Evolutionary conservation across 352 stramenopile species (phyloP), one percentile per base, ranked within the genome.

Genomic region (Phytophthora sansomeana): DNA sequence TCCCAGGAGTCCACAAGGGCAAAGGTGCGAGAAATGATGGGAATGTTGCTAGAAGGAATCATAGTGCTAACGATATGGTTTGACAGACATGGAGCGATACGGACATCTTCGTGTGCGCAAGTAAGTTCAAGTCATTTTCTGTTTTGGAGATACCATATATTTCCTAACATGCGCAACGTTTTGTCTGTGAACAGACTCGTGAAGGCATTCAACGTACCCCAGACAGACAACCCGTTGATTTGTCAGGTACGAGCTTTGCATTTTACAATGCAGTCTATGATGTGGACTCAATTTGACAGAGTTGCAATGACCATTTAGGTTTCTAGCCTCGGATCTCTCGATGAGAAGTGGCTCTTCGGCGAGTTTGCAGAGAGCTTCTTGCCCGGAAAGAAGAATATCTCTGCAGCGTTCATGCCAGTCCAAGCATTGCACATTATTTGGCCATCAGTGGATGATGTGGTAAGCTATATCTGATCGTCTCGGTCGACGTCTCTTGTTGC

Each of bases 321-420:
- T 63, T 95, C 87, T 1, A 95, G 87, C 54, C 58, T 93, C 26
- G 87, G 87, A 0, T 95, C 87, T 10, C 68, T 95, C 16, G 83
- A 92, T 24, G 85, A 93, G 33, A 91, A 91, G 58, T 95, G 87
- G 87, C 67, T 95, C 10, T 93, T 90, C 46, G 78, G 80, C 0
- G 87, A 95, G 62, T 93, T 95, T 62, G 56, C 72, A 5, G 44
- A 64, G 36, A 93, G 85, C 42, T 74, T 93, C 29, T 78, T 91
- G 54, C 75, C 74, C 0, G 76, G 82, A 3, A 80, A 74, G 53
- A 77, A 62, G n/a, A 62, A 60, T 3, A 26, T 81, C 9, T 71
- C 71, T 1, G 54, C 78, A 11, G 54, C 53, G 0, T 57, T 63
- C 21, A 69, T 85, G 32, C 72, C 76, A 6, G 43, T 87, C 41